A percentile compares a stretch with the other conserved stretches of the same genome.
These are phyloP conservation scores for Capsicum rhomboideum DNA, from an alignment of 257 asterid genomes.

Conservation along the genomic window DNA sequence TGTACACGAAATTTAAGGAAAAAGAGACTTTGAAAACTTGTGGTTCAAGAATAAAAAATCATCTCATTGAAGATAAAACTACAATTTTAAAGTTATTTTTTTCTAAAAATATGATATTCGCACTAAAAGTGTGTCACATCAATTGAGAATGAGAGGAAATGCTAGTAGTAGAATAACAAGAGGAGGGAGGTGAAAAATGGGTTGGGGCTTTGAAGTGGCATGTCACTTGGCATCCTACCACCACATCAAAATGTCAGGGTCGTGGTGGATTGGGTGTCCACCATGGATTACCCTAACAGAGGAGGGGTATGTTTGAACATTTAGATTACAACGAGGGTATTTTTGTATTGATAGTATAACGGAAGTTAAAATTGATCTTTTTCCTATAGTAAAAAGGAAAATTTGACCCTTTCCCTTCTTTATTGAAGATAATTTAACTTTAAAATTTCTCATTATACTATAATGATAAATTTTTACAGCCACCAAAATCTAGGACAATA, in stretches of 20 bases:
- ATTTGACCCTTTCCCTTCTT: background rate
- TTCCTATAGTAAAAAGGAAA: too few species aligned
- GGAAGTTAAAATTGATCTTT: too few species aligned
- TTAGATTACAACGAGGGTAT: too few species aligned
- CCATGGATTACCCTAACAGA: background rate
- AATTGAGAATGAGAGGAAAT: background rate
- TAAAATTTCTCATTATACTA: too few species aligned
- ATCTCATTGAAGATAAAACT: background rate
- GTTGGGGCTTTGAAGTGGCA: too few species aligned
- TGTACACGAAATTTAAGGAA: background rate
- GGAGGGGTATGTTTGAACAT: background rate
- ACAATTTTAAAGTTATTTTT: background rate
- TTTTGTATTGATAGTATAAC: too few species aligned
- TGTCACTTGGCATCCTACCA: background rate
- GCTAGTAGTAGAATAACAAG: background rate
- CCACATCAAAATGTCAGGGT: background rate
- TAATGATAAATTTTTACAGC: background rate
- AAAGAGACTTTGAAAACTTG: background rate
- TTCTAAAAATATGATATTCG: background rate
- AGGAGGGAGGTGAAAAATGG: background rate
- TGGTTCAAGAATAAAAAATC: background rate
- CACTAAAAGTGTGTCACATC: background rate
- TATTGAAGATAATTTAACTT: background rate
- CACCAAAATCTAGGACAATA: background rate
- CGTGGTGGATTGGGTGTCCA: background rate